Evolutionary conservation across 345 rosid genomes (phyloP), one percentile per base, ranked within the genome.

Genomic region (Ceriops decandra): DNA sequence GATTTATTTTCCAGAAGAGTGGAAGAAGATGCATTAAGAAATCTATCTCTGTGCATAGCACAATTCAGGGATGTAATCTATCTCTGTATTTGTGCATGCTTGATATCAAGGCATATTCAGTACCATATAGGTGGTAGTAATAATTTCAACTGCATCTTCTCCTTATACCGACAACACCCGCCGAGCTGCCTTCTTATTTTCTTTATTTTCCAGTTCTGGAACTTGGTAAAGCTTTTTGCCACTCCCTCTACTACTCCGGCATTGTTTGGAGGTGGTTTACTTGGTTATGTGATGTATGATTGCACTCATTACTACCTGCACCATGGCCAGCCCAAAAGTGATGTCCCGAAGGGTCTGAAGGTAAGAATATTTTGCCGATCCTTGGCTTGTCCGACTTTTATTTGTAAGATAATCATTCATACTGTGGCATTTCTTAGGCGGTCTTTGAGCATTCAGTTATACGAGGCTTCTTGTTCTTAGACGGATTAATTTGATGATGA

Each of bases 291-390:
- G 63, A 84, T 89, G 38, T 93, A 91, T 64, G 98, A 93, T 75
- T 84, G 85, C 62, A 91, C 93, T 67, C 98, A 93, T 74, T 93
- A 89, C 82, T 93, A 93, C 77, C 75, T 93, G 69, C 98, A 93
- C 82, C 97, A 93, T 72, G 97, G 93, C 66, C 98, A 89, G 72
- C 98, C 98, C 38, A 64, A 89, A 42, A 78, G 59, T 7, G 68
- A 83, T 56, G 62, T 80, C 35, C 73, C 96, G 8, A 87, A 85
- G 74, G 72, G 76, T 71, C 96, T 93, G 61, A 93, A 93, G 95
- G 98, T 89, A 64, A 79, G 27, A 46, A 31, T 1, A 49, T 4
- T n/a, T 7, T 13, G 17, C 60, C 27, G 9, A n/a, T 35, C 31
- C 58, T 65, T 62, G 36, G 30, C 60, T 42, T 62, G 27, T 26